Base-by-base conservation (phyloP, 768 basidiomycete genomes). In the Dioszegia crocea region DNA sequence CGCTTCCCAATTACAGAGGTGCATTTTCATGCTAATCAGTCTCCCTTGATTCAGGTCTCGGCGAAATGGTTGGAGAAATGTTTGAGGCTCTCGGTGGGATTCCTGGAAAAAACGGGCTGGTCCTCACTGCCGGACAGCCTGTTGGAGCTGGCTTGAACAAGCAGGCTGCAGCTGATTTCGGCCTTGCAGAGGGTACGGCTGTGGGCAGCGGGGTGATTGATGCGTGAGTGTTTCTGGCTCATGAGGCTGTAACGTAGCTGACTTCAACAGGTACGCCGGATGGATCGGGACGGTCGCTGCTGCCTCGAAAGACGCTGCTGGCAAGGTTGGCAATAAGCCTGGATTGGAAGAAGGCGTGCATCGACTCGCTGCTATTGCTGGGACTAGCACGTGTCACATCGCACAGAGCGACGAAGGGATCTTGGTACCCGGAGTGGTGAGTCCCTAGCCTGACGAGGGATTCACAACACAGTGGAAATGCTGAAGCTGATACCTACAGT, bases 281-380 rank as follows among this genome's bases (percentile, higher is more conserved):
- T 98, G 94, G 96, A 80, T 98, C 65, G 96, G 96, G 12, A 98
- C 94, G 0, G 84, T 96, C 43, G 94, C 88, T 5, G 91, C 91
- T 17, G 85, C 84, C 61, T 80, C 68, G 1, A 54, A 59, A 19
- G 57, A 45, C 2, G 80, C 83, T 31, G 84, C 82, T 4, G 77
- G 79, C 31, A 49, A 55, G 3, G 43, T 82, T 0, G 79, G 78
- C 19, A 73, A 76, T 11, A 69, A 81, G 21, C 88, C 90, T 16
- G 79, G 81, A 12, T 78, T 96, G 8, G 82, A 85, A 5, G 89
- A 94, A 63, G 89, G 89, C 5, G 80, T 82, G 14, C 85, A 88
- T 68, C 82, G 94, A 39, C 80, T 99, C 19, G 94, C 93, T 3
- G 91, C 88, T 45, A 88, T 93, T 56, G 96, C 96, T 26, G 96